Base-by-base conservation (phyloP, 1,139 yeast genomes). In the Candida gigantensis region DNA sequence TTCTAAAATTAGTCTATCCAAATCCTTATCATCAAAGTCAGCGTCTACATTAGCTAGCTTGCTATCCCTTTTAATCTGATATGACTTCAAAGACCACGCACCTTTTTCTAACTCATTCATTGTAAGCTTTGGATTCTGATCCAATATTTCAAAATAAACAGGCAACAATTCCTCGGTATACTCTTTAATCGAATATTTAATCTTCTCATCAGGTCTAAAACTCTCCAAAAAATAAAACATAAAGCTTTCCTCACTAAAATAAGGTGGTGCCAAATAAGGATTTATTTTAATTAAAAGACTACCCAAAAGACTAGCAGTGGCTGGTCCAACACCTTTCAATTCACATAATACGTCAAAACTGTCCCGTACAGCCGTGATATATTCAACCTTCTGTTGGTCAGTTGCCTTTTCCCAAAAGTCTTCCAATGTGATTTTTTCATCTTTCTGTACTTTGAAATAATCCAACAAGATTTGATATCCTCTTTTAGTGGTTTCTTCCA, bases 241-340 rank as follows among this genome's bases (percentile, higher is more conserved):
- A 42, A 65, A 72, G 9, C 70, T 58, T 46, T 73, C 78, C 39
- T 74, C 79, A 35, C 77, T 71, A 52, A 72, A 72, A 44, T 69
- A 74, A 0, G 78, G 78, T 1, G 76, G 75, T 0, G 70, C 58
- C 14, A 54, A 44, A 2, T 25, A 19, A 1, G 35, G 41, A 12
- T 53, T 49, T 16, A 65, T 47, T 17, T 51, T 41, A 16, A 30
- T 24, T 11, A 62, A 37, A n/a, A 70, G 45, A 1, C 75, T 70
- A 28, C 68, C 49, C 0, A 74, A 51, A 34, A 74, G 55, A 32
- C 77, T 68, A 1, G 72, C 74, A 4, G 77, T 72, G 4, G 79
- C 78, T 1, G 78, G 77, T 0, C 79, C 79, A 5, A 73, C 75
- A 0, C 79, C 79, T 36, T 55, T 55, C 25, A 74, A 53, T 32